A percentile compares a stretch with the other conserved stretches of the same genome.
phyloP scores from a whole-genome alignment of 495 filamentous ascomycete genomes.

The Penicillium atrosanguineum region DNA sequence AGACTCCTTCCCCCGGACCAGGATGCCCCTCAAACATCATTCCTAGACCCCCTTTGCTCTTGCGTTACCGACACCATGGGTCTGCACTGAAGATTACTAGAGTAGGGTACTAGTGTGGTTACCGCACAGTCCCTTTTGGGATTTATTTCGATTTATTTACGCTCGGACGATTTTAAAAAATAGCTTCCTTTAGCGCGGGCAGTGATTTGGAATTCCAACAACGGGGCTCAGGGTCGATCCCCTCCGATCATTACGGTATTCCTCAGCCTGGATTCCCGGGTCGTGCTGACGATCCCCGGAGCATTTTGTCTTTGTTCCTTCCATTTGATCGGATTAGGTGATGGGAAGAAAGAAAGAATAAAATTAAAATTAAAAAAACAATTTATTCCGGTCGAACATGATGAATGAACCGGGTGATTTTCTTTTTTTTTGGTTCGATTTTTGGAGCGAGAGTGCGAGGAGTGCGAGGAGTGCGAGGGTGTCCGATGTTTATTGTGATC shows the following conservation, averaged over 20 bases:
- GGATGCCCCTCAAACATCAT: background rate
- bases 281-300: slow-evolving; percentile 29
- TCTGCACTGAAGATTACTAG: slow-evolving; percentile 1
- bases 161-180: slow-evolving; percentile 2
- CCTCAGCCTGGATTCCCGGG: slow-evolving; percentile 31
- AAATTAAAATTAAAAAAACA: too few species aligned
- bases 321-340: background rate
- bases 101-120: background rate
- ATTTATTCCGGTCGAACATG: too few species aligned
- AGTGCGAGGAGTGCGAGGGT: background rate
- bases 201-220: slow-evolving; percentile 36
- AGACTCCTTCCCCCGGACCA: too few species aligned
- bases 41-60: background rate
- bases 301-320: slow-evolving; percentile 9
- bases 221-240: slow-evolving; percentile 34
- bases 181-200: slow-evolving; percentile 17
- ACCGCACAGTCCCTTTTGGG: background rate
- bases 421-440: too few species aligned
- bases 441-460: too few species aligned
- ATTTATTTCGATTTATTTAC: background rate
- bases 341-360: too few species aligned
- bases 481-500: slow-evolving; percentile 14
- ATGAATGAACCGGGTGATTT: too few species aligned
- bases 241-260: slow-evolving; percentile 29
- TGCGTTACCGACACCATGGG: slow-evolving; percentile 15